phyloP scores from a whole-genome alignment of 139 green algal species.

The Deuterostichococcus epilithicus region DNA sequence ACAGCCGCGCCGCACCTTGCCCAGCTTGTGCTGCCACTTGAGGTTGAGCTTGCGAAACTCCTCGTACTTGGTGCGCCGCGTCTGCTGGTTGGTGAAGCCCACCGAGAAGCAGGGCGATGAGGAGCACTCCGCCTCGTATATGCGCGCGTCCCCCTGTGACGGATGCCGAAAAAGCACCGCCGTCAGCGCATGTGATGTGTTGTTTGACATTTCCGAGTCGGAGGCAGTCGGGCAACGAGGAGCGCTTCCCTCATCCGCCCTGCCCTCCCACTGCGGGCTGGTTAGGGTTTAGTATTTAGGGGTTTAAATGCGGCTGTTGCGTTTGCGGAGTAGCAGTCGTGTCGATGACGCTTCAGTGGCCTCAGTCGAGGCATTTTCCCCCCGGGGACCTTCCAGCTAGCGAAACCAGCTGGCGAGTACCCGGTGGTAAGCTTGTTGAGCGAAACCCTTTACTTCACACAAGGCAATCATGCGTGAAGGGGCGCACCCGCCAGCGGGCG shows the following conservation, averaged over 20 bases:
- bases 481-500: slow-evolving; percentile 40
- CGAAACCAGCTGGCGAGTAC: neutral
- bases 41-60: slow-evolving; percentile 25
- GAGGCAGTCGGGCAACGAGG: too few relatives aligned
- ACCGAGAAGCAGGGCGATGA: slow-evolving; percentile 8
- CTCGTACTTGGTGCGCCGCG: slow-evolving; percentile 2
- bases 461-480: neutral
- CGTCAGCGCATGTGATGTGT: neutral
- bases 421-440: neutral
- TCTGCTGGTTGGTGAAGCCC: neutral
- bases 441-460: neutral
- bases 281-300: too few relatives aligned
- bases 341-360: neutral
- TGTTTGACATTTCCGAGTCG: neutral
- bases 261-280: too few relatives aligned
- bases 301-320: neutral
- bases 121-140: slow-evolving; percentile 35
- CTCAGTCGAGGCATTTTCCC: neutral
- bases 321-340: neutral
- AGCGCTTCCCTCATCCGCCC: too few relatives aligned
- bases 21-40: slow-evolving; percentile 33
- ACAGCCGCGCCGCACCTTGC: neutral
- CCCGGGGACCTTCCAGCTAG: neutral
- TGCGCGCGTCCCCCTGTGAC: neutral
- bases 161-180: too few relatives aligned